Conservation (phyloP, 2,329 filamentous ascomycete genomes). For the Trichoderma sp. region DNA sequence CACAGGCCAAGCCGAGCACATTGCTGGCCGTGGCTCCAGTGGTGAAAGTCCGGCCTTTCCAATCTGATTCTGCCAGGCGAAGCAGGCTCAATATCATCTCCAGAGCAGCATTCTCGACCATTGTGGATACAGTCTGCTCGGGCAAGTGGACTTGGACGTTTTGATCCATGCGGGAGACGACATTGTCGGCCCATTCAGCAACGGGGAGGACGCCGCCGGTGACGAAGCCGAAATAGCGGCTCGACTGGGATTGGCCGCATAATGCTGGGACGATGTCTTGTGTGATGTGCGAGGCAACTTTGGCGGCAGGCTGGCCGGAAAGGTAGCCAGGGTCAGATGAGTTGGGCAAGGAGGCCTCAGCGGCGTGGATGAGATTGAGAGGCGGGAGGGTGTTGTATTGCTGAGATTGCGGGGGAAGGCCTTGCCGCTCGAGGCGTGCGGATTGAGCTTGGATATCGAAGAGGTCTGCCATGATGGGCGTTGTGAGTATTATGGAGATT, state of each 20-base stretch:
- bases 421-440: conserved; percentile 34
- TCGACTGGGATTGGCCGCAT: conserved; percentile 65
- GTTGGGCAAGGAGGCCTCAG: conserved; percentile 47
- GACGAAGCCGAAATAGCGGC: conserved; percentile 86
- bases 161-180: conserved; percentile 82
- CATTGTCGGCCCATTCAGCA: conserved; percentile 78
- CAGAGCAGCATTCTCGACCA: conserved; percentile 75
- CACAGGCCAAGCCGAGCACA: conserved; percentile 72
- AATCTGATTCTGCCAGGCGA: conserved; percentile 52
- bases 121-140: conserved; percentile 72
- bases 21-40: conserved; percentile 76
- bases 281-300: conserved; percentile 48
- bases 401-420: conserved; percentile 27
- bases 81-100: conserved; percentile 71
- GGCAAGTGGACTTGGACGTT: conserved; percentile 84
- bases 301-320: conserved; percentile 37
- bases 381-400: conserved; percentile 43
- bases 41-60: conserved; percentile 60
- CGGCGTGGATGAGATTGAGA: conserved; percentile 40
- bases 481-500: background rate
- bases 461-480: conserved; percentile 35
- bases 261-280: conserved; percentile 60
- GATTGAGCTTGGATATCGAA: conserved; percentile 35
- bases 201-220: conserved; percentile 80
- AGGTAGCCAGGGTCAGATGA: conserved; percentile 41